Percentiles rank a stretch among this genome's conserved stretches.
Evolutionary conservation across 306 rosid species (phyloP).

Genomic region (Sesbania bispinosa): DNA sequence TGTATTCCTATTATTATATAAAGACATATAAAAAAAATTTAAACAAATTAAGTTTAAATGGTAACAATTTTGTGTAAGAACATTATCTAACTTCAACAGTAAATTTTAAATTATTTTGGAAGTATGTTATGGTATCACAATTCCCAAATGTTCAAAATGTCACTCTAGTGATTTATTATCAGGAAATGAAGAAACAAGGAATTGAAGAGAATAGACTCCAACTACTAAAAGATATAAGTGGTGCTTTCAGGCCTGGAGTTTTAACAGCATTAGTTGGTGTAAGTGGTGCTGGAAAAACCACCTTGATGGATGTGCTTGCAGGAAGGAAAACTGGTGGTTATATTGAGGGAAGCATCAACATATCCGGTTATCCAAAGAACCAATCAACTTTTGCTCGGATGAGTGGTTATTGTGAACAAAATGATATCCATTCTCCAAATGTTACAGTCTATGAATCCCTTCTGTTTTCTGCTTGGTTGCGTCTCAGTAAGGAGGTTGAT

Average conservation of each 20-base stretch:
- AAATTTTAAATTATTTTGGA: too few relatives aligned
- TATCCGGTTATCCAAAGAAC: conserved; percentile 55
- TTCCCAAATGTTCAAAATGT: background rate
- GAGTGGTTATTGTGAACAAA: conserved; percentile 54
- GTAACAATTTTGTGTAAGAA: too few relatives aligned
- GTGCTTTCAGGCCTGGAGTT: conserved; percentile 51
- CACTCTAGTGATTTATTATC: conserved; percentile 6
- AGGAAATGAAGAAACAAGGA: conserved; percentile 47
- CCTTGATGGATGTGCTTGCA: conserved; percentile 57
- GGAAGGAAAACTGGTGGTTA: conserved; percentile 60
- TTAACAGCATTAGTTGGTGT: conserved; percentile 55
- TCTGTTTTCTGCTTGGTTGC: conserved; percentile 48
- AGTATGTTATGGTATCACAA: too few relatives aligned
- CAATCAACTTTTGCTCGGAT: conserved; percentile 54
- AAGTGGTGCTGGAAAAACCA: conserved; percentile 63
- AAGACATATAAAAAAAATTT: too few relatives aligned
- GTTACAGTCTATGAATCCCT: conserved; percentile 50
- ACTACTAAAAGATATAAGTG: conserved; percentile 43
- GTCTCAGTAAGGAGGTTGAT: conserved; percentile 43
- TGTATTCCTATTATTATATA: too few relatives aligned
- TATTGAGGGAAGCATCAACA: conserved; percentile 44
- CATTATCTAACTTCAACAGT: too few relatives aligned
- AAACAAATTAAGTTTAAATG: too few relatives aligned
- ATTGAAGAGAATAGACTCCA: conserved; percentile 38
- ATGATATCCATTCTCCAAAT: conserved; percentile 50